These are phyloP conservation scores for Suillus cothurnatus DNA, from an alignment of 768 basidiomycete species.

Conservation along the genomic window DNA sequence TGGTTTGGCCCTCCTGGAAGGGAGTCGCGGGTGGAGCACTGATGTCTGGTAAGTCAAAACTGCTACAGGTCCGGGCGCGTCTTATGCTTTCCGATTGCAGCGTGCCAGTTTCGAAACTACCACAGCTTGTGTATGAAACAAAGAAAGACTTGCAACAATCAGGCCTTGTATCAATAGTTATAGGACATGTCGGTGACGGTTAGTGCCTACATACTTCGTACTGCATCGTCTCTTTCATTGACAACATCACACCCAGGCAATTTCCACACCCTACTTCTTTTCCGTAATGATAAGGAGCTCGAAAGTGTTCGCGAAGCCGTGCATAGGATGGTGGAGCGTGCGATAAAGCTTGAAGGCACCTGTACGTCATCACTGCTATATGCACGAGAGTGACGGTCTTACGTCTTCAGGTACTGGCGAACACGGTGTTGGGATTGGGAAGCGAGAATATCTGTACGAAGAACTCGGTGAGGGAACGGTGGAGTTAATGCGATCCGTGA, in stretches of 20 bases:
- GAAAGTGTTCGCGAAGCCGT: constrained; percentile 46
- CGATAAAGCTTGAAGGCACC: constrained; percentile 72
- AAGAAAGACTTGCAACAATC: constrained; percentile 63
- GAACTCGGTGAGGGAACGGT: constrained; percentile 87
- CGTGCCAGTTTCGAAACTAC: constrained; percentile 67
- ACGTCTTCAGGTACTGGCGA: constrained; percentile 66
- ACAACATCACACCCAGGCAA: constrained; percentile 37
- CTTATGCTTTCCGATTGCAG: constrained; percentile 22
- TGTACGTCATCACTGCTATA: constrained; percentile 43
- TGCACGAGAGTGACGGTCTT: neutral
- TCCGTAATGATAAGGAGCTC: constrained; percentile 57
- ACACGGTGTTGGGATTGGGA: constrained; percentile 88
- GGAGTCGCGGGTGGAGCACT: constrained; percentile 64
- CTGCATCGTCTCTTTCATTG: neutral
- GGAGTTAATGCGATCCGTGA: constrained; percentile 81
- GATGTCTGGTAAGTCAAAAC: constrained; percentile 64
- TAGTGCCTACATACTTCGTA: constrained; percentile 32
- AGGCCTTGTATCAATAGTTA: constrained; percentile 63
- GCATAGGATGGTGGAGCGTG: constrained; percentile 64
- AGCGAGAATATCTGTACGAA: constrained; percentile 74
- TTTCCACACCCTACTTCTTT: constrained; percentile 56
- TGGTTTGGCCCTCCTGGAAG: constrained; percentile 57
- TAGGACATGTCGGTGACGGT: constrained; percentile 80
- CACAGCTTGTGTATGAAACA: constrained; percentile 66
- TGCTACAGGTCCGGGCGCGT: neutral